phyloP scores from a whole-genome alignment of 108 stramenopile genomes.

The Skeletonema grethae region DNA sequence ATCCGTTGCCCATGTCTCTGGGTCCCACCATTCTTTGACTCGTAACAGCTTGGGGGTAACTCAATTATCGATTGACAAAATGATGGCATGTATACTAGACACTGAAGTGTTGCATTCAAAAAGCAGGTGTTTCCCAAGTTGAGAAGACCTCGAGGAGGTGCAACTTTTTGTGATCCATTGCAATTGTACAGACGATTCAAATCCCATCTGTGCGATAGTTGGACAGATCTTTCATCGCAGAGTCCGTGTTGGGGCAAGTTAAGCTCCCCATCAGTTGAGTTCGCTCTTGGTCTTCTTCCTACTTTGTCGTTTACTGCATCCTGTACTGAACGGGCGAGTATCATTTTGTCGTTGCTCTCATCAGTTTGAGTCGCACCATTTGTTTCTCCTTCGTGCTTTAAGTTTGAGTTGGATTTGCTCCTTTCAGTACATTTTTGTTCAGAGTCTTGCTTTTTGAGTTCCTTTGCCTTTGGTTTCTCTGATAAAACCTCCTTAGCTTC shows the following conservation, averaged over 20 bases:
- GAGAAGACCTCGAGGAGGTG: slow-evolving; percentile 70
- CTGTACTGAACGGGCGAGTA: slow-evolving; percentile 69
- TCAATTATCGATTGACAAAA: slow-evolving; percentile 79
- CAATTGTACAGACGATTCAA: slow-evolving; percentile 37
- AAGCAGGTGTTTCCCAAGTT: slow-evolving; percentile 98
- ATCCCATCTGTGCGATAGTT: slow-evolving; percentile 67
- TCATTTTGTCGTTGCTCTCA: slow-evolving; percentile 23
- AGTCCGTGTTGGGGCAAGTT: slow-evolving; percentile 80
- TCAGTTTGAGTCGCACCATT: not conserved
- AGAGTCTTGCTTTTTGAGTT: not conserved
- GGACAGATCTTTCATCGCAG: slow-evolving; percentile 74
- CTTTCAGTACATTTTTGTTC: slow-evolving; percentile 6
- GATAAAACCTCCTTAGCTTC: not conserved
- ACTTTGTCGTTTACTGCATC: slow-evolving; percentile 71
- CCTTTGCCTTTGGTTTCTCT: not conserved
- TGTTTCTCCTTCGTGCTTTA: slow-evolving; percentile 2
- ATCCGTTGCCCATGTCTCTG: slow-evolving; percentile 58
- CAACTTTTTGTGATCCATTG: slow-evolving; percentile 13
- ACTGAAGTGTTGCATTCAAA: slow-evolving; percentile 94
- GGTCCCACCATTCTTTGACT: slow-evolving; percentile 17
- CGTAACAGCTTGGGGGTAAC: slow-evolving; percentile 47
- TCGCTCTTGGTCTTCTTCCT: slow-evolving; percentile 75
- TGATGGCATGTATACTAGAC: slow-evolving; percentile 85
- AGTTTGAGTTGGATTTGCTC: slow-evolving; percentile 4
- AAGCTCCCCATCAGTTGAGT: slow-evolving; percentile 81